Base-by-base conservation (phyloP, 306 rosid species). In the Casuarina glauca region DNA sequence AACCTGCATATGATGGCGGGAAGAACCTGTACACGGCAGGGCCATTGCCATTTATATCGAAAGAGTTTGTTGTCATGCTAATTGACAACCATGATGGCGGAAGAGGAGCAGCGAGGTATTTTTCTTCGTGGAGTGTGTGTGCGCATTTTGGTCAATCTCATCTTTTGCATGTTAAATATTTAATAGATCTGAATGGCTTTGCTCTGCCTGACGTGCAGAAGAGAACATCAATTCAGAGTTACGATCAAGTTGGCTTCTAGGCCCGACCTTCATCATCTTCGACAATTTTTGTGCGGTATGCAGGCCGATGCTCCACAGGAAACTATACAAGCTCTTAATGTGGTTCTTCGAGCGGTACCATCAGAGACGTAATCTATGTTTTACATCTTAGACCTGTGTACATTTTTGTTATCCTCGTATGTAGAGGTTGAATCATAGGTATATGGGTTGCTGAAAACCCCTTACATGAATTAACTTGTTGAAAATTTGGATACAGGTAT, bases 261-360 rank as follows among this genome's bases (percentile, higher is more conserved):
- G 82, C 50, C 87, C 0, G 97, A 95, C 49, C 43, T 93, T 2
- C 42, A 78, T 61, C 82, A 85, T 9, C 87, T 95, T 0, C 68
- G 5, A 1, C 87, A 89, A 79, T 95, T 88, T 80, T 69, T 93
- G 4, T 6, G 11, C 0, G 41, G 94, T 2, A 44, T 12, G 16
- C 97, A 88, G 32, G 58, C 57, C 0, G 99, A 93, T 16, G 8
- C 51, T 20, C 99, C 99, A 0, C 86, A 85, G 0, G 97, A 95
- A 4, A 83, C 94, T 0, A 87, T 95, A 0, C 99, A 93, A 86
- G 90, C 73, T 1, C 90, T 95, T 7, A 96, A 87, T 69, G 88
- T 95, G 32, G 97, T 77, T 6, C 82, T 95, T 3, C 77, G 99
- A 44, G 87, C 86, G 1, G 26, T 78, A 0, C 93, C 99, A 0